Evolutionary conservation across 2,329 filamentous ascomycete species (phyloP), one percentile per base, ranked within the genome.

Genomic region (Calonectria hawksworthii): DNA sequence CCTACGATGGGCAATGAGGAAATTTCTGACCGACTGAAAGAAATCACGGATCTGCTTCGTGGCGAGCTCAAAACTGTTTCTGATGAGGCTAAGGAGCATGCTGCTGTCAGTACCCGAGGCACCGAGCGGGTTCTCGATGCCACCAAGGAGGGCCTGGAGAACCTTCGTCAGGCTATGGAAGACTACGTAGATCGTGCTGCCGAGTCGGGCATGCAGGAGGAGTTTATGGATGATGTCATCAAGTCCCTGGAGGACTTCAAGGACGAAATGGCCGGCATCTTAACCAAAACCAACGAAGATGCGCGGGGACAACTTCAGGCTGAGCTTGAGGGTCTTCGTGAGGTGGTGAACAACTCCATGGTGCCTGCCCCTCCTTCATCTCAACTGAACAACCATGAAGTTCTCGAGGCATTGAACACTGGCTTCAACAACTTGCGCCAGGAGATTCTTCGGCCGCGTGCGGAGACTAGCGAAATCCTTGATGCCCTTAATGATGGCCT

Each of bases 401-500:
- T 96, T 32, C 89, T 98, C 1, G 91, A 94, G 75, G 91, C 92
- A 13, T 86, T 96, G 3, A 92, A 91, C 36, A 91, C 90, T 56
- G 95, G 96, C 2, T 89, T 98, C 47, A 94, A 94, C 74, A 91
- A 90, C 54, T 89, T 98, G 41, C 91, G 95, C 7, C 89, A 91
- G 21, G 96, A 98, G 78, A 90, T 98, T 65, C 93, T 93, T 10
- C 87, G 90, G 18, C 90, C 90, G 3, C 88, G 91, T 56, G 87
- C 90, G 21, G 95, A 96, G 77, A 96, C 95, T 0, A 94, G 95
- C 67, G 96, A 98, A 81, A 94, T 98, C 14, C 89, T 99, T 1
- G 95, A 98, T 82, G 94, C 96, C 1, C 88, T 99, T 69, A 96
- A 98, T 74, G 96, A 98, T 83, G 96, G 96, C 2, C 90, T 99